phyloP scores from a whole-genome alignment of 2,329 filamentous ascomycete genomes.

The Aphanocladium album region DNA sequence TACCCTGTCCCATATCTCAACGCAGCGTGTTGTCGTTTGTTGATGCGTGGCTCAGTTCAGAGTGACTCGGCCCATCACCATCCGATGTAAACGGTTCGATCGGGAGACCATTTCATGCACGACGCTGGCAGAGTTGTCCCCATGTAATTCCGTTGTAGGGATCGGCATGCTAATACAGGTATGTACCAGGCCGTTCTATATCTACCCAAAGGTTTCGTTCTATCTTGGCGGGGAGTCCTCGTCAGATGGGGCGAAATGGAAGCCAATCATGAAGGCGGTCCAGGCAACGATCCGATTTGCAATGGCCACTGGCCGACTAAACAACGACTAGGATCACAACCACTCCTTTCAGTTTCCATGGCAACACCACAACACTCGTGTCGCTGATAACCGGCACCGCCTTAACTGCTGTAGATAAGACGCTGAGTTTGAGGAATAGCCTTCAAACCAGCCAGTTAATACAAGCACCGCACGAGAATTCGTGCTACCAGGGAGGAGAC shows the following conservation, averaged over 20 bases:
- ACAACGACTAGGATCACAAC: background rate
- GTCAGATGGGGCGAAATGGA: too few relatives aligned
- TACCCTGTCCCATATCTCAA: too few relatives aligned
- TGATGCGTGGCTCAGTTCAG: background rate
- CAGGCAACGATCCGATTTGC: too few relatives aligned
- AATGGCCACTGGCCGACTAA: too few relatives aligned
- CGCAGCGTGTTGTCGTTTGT: too few relatives aligned
- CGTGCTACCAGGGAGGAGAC: background rate
- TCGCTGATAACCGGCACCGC: background rate
- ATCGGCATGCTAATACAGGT: background rate
- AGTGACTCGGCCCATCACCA: too few relatives aligned
- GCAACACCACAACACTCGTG: background rate
- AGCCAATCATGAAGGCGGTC: too few relatives aligned
- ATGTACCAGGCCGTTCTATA: background rate
- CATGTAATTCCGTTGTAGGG: background rate
- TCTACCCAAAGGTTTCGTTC: background rate
- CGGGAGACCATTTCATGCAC: background rate
- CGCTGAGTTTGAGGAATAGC: background rate
- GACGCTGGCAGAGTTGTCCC: background rate
- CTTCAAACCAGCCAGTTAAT: background rate
- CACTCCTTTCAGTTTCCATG: background rate
- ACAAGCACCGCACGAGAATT: background rate
- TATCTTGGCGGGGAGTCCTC: background rate
- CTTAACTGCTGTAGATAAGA: conserved; percentile 5
- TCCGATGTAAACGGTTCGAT: background rate